phyloP scores from a whole-genome alignment of 257 asterid species.

The Nicotiana tabacum region DNA sequence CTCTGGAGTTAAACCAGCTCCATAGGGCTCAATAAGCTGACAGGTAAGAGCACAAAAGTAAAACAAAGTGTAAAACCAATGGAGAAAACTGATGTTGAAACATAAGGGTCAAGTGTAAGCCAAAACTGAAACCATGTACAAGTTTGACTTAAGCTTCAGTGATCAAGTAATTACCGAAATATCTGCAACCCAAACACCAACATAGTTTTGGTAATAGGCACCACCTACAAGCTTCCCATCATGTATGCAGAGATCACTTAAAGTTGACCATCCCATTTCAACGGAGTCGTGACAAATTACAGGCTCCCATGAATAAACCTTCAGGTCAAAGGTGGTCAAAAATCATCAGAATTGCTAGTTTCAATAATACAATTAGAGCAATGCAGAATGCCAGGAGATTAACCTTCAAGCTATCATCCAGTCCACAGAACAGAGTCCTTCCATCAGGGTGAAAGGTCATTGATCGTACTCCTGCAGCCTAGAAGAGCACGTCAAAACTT shows the following conservation, averaged over 20 bases:
- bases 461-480: conserved; percentile 88
- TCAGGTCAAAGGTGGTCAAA: conserved; percentile 25
- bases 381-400: conserved; percentile 11
- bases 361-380: conserved; percentile 1
- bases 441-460: conserved; percentile 91
- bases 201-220: conserved; percentile 81
- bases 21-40: conserved; percentile 44
- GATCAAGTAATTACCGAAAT: conserved; percentile 49
- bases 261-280: conserved; percentile 97
- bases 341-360: conserved; percentile 12
- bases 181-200: conserved; percentile 96
- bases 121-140: background rate
- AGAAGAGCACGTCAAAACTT: conserved; percentile 14
- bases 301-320: conserved; percentile 99
- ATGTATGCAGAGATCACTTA: conserved; percentile 83
- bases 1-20: conserved; percentile 47
- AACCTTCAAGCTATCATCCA: conserved; percentile 95
- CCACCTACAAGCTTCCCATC: conserved; percentile 96
- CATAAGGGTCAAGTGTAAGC: background rate
- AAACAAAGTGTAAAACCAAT: background rate
- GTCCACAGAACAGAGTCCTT: conserved; percentile 79
- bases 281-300: conserved; percentile 85
- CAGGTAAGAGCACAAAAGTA: background rate
- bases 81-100: background rate
- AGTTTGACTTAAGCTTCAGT: background rate